Evolutionary conservation across 106 monocot species (phyloP), one percentile per base, ranked within the genome.

Genomic region (Dioscorea zingiberensis): DNA sequence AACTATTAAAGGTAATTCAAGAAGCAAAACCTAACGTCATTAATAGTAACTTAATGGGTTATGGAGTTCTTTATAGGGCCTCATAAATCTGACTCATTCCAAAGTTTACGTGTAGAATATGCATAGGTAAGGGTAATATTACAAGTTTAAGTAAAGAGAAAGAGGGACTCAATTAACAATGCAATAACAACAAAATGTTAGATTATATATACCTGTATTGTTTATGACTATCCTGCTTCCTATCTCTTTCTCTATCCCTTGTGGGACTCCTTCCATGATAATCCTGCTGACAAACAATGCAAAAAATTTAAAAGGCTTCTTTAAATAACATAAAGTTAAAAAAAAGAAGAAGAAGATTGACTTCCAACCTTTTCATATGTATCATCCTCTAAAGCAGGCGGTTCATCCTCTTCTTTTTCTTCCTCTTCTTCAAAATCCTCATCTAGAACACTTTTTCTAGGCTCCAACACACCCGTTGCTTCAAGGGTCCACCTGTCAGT

Each of bases 371-470:
- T 83, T 26, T 87, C 81, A 81, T 74, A 72, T 64, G 63, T 47
- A 26, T 58, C 77, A 72, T 48, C 66, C 38, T 93, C 85, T 51
- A 65, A 21, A 25, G 67, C 21, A 45, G 79, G 78, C 21, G 74
- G 69, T 10, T 81, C 91, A 19, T 88, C 95, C 48, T 88, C 92
- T 76, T 98, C 84, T 62, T 97, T 80, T 57, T 97, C 97, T 71
- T 97, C 97, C 64, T 98, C 93, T 63, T 98, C 97, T 74, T 98
- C 93, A 74, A 98, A 98, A 73, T 98, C 97, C 81, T 98, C 97
- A 74, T 98, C 93, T 67, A 98, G 66, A 67, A 89, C 97, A 80
- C 97, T 98, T 75, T 81, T 83, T 57, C 97, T 88, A 54, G 82
- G 86, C 60, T 98, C 93, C 51, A 98, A 58, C 26, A 73, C 61